phyloP scores from a whole-genome alignment of 768 basidiomycete species.

The Boletus patriciae region DNA sequence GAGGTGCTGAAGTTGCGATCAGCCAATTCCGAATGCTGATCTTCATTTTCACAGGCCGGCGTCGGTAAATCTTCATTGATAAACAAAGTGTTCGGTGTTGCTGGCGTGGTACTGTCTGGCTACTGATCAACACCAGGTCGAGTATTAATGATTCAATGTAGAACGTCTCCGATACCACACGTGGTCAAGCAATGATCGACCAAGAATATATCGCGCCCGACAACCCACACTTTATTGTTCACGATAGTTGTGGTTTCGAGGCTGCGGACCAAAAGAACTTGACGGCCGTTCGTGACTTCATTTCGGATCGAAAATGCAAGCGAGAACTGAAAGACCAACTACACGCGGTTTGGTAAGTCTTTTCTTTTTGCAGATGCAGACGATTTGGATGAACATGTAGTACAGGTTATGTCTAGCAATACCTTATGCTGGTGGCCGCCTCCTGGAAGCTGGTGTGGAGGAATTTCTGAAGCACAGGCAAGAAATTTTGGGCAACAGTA shows the following conservation, averaged over 20 bases:
- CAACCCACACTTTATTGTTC: slow-evolving; percentile 3
- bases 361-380: neutral
- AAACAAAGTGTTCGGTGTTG: slow-evolving; percentile 4
- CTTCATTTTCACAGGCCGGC: neutral
- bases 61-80: slow-evolving; percentile 3
- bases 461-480: slow-evolving; percentile 2
- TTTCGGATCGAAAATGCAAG: neutral
- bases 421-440: neutral
- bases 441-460: slow-evolving; percentile 2
- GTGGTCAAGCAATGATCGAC: slow-evolving; percentile 2
- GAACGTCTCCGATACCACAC: slow-evolving; percentile 2
- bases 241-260: slow-evolving; percentile 7
- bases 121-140: neutral
- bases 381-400: neutral
- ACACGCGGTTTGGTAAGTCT: slow-evolving; percentile 5
- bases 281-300: neutral
- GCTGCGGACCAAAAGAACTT: neutral
- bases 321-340: slow-evolving; percentile 1
- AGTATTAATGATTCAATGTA: neutral
- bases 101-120: neutral
- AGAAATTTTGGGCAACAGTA: slow-evolving; percentile 7
- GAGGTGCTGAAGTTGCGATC: neutral
- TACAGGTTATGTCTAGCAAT: slow-evolving; percentile 1
- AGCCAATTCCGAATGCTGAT: neutral
- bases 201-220: neutral